Evolutionary conservation across 805 yeast species (phyloP), one percentile per base, ranked within the genome.

Genomic region (Yamadazyma kitorensis): DNA sequence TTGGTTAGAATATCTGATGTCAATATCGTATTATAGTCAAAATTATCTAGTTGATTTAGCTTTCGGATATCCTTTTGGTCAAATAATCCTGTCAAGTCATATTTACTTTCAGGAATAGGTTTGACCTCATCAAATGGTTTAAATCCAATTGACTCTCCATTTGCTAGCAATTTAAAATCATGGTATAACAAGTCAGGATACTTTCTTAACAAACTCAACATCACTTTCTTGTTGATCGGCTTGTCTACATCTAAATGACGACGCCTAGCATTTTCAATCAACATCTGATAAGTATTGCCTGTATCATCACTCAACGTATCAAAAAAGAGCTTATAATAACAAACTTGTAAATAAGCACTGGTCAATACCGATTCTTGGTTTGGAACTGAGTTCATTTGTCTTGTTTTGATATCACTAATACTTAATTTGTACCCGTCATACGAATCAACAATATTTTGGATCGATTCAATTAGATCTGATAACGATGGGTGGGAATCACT

Each of bases 401-500:
- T 61, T 1, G 89, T 82, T 53, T 83, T 83, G 17, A 82, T 72
- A 54, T 83, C 93, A 34, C 55, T 39, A 2, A 52, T 34, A 4
- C 37, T 27, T 9, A 62, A 22, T 2, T 43, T 38, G 22, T 36
- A 45, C 2, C 40, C 24, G 22, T 5, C 39, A 27, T 37, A 25
- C 11, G 36, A 33, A 17, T 32, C 15, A n/a, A 49, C 30, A 5
- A 59, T 31, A 8, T 36, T 29, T 8, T 34, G 18, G 1, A 52
- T 26, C 10, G 45, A 38, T 2, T 35, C 33, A 8, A 65, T 32
- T 20, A 57, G 50, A 9, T 29, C 20, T 4, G 51, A 22, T 23
- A 62, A 48, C 43, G 68, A 70, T 4, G 34, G 26, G n/a, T n/a
- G n/a, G n/a, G n/a, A n/a, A 21, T 36, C 47, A 11, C 39, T 37